Conservation (phyloP, 805 yeast species). For the Candida berthetii region DNA sequence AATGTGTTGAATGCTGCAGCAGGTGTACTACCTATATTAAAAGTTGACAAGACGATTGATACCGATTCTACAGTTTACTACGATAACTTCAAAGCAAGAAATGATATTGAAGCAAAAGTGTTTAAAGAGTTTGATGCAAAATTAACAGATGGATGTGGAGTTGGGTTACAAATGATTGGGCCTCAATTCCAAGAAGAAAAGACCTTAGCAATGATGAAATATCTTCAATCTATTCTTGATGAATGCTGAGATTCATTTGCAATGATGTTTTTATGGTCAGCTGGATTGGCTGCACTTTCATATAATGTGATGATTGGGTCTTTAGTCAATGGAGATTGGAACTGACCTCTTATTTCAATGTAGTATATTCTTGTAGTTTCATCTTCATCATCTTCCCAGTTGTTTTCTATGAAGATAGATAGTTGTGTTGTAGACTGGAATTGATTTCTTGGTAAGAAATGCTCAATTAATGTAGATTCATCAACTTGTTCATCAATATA, state of each 20-base stretch:
- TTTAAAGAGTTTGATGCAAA: slow-evolving; percentile 5
- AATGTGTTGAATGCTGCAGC: slow-evolving; percentile 51
- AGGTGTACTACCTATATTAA: slow-evolving; percentile 47
- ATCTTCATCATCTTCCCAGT: slow-evolving; percentile 58
- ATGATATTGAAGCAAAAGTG: slow-evolving; percentile 2
- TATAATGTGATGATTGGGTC: slow-evolving; percentile 76
- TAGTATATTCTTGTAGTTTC: slow-evolving; percentile 55
- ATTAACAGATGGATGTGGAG: slow-evolving; percentile 7
- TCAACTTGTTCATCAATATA: slow-evolving; percentile 31
- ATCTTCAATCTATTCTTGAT: background rate
- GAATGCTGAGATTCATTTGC: slow-evolving; percentile 11
- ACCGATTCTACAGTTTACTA: too few species aligned
- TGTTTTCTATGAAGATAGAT: slow-evolving; percentile 61
- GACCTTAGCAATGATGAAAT: slow-evolving; percentile 8
- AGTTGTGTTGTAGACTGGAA: slow-evolving; percentile 68
- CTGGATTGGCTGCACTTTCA: slow-evolving; percentile 91
- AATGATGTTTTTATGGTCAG: slow-evolving; percentile 57
- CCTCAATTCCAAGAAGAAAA: slow-evolving; percentile 15
- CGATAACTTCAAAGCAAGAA: background rate
- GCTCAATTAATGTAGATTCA: slow-evolving; percentile 62
- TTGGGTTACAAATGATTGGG: slow-evolving; percentile 18
- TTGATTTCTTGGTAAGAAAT: slow-evolving; percentile 65
- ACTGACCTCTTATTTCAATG: slow-evolving; percentile 77
- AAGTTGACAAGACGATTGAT: slow-evolving; percentile 32
- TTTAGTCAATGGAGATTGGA: slow-evolving; percentile 38